These are phyloP conservation scores for Fraxinus americana DNA, from an alignment of 257 asterid species.

Conservation along the genomic window DNA sequence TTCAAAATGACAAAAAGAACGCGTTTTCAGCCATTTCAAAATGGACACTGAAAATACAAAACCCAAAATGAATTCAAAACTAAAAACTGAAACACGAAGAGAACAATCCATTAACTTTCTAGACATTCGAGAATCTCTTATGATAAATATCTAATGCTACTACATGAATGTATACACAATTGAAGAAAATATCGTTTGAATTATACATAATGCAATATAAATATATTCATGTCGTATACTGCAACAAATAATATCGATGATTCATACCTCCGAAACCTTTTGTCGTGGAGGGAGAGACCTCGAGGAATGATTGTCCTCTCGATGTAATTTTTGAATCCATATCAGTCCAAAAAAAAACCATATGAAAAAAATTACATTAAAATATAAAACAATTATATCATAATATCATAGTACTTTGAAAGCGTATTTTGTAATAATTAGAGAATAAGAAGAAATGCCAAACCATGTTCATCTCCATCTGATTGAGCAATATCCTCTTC, in stretches of 20 bases:
- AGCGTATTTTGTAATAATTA: background rate
- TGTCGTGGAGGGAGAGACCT: slow-evolving; percentile 36
- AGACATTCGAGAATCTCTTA: slow-evolving; percentile 21
- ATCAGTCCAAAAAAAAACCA: slow-evolving; percentile 40
- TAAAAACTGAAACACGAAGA: too few species aligned
- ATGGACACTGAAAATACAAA: too few species aligned
- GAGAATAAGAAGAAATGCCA: background rate
- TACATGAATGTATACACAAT: background rate
- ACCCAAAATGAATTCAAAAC: too few species aligned
- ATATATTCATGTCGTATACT: too few species aligned
- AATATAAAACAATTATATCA: background rate
- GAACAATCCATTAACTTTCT: background rate
- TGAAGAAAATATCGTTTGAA: background rate
- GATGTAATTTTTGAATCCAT: slow-evolving; percentile 41
- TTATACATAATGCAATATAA: too few species aligned
- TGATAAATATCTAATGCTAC: slow-evolving; percentile 1
- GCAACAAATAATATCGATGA: background rate
- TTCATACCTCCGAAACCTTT: slow-evolving; percentile 46
- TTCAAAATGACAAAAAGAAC: too few species aligned
- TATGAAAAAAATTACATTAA: background rate
- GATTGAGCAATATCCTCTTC: slow-evolving; percentile 54
- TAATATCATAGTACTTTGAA: background rate
- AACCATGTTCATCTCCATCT: slow-evolving; percentile 50
- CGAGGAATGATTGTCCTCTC: slow-evolving; percentile 44
- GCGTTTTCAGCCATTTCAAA: too few species aligned